A percentile compares a stretch with the other conserved stretches of the same genome.
phyloP scores from a whole-genome alignment of 2,329 filamentous ascomycete genomes.

The Aspergillus pseudoterreus region DNA sequence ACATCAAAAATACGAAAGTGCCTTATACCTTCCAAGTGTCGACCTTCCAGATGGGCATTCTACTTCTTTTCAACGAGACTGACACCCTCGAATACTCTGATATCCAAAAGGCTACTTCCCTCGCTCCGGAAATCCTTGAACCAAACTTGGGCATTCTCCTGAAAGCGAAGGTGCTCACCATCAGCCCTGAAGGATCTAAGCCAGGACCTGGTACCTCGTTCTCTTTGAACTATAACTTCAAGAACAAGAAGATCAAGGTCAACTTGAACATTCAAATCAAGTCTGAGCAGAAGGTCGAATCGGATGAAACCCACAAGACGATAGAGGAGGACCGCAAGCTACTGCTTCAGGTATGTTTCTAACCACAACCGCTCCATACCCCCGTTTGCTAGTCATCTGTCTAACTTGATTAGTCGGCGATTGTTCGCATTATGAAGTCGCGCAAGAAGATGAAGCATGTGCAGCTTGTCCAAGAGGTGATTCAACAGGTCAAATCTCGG shows the following conservation, averaged over 20 bases:
- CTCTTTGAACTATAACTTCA: slow-evolving; percentile 88
- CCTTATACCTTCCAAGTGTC: slow-evolving; percentile 97
- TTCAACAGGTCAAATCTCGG: slow-evolving; percentile 86
- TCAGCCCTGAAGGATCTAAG: slow-evolving; percentile 69
- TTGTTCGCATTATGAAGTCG: slow-evolving; percentile 99
- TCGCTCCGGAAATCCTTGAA: slow-evolving; percentile 79
- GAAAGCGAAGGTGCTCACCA: slow-evolving; percentile 84
- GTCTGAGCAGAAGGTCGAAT: slow-evolving; percentile 92
- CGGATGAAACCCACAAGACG: slow-evolving; percentile 97
- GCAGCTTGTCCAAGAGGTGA: slow-evolving; percentile 90
- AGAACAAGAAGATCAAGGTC: slow-evolving; percentile 96
- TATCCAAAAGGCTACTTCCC: slow-evolving; percentile 73
- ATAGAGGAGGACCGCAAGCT: slow-evolving; percentile 98
- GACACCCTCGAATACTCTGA: slow-evolving; percentile 84
- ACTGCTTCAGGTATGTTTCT: slow-evolving; percentile 77
- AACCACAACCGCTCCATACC: background rate
- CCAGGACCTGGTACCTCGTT: slow-evolving; percentile 75
- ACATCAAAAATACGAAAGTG: slow-evolving; percentile 82
- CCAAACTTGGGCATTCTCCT: slow-evolving; percentile 80
- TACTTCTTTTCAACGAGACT: slow-evolving; percentile 90
- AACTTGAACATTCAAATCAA: slow-evolving; percentile 95
- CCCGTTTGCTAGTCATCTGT: background rate
- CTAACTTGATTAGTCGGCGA: slow-evolving; percentile 68
- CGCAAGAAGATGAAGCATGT: slow-evolving; percentile 98
- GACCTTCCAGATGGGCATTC: slow-evolving; percentile 94